A percentile compares a stretch with the other conserved stretches of the same genome.
These are phyloP conservation scores for Microdochium nivale DNA, from an alignment of 2,329 filamentous ascomycete species.

Conservation along the genomic window DNA sequence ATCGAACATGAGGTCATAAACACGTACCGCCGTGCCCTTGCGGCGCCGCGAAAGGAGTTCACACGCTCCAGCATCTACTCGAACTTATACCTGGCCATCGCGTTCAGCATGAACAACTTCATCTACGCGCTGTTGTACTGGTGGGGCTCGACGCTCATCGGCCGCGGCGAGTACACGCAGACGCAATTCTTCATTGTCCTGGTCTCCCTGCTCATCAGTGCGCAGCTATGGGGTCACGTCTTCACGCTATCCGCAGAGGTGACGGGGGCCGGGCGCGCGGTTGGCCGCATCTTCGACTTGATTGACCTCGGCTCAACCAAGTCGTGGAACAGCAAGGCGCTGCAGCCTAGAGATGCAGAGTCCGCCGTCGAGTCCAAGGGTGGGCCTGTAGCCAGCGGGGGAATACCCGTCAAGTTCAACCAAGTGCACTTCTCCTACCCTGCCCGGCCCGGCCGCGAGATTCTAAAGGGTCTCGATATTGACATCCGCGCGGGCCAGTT, in stretches of 20 bases:
- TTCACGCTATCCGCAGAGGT: conserved; percentile 69
- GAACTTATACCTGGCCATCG: conserved; percentile 52
- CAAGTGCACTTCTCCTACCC: conserved; percentile 54
- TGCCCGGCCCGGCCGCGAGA: conserved; percentile 42
- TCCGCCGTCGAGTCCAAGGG: conserved; percentile 14
- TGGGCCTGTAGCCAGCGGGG: conserved; percentile 10
- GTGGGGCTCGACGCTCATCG: conserved; percentile 68
- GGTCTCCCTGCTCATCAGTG: conserved; percentile 61
- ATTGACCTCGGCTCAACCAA: conserved; percentile 32
- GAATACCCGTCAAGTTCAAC: conserved; percentile 37
- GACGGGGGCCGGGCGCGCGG: conserved; percentile 55
- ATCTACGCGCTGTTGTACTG: conserved; percentile 72
- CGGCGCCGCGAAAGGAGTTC: conserved; percentile 44
- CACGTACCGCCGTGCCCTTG: conserved; percentile 43
- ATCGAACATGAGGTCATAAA: conserved; percentile 41
- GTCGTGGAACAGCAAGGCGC: conserved; percentile 6
- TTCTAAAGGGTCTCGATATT: conserved; percentile 31
- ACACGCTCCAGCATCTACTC: conserved; percentile 37
- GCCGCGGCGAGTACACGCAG: conserved; percentile 52
- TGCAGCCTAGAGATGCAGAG: conserved; percentile 13
- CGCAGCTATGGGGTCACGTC: conserved; percentile 65
- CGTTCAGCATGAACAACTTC: conserved; percentile 53
- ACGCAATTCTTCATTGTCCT: conserved; percentile 71
- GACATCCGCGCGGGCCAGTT: conserved; percentile 27
- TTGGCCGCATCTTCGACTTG: conserved; percentile 45